These are phyloP conservation scores for Deakozyma indianensis DNA, from an alignment of 805 yeast species.

Conservation along the genomic window DNA sequence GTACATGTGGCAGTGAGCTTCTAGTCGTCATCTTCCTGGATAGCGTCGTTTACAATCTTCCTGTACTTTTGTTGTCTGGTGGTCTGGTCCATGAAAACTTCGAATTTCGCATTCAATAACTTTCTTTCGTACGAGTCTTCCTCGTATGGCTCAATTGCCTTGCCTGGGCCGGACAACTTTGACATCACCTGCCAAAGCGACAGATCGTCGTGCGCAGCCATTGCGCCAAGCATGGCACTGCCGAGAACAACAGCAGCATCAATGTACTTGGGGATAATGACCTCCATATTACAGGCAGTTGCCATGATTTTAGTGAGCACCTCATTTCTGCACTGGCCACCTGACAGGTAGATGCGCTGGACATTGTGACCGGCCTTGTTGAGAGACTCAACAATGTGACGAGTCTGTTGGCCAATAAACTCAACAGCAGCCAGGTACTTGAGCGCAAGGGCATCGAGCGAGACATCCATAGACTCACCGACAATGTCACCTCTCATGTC, in stretches of 20 bases:
- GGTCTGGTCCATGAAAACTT: conserved; percentile 79
- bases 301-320: conserved; percentile 80
- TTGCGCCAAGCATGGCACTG: conserved; percentile 87
- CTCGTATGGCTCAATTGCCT: conserved; percentile 55
- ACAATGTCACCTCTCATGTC: conserved; percentile 82
- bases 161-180: conserved; percentile 69
- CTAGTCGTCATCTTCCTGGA: background rate
- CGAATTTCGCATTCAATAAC: conserved; percentile 65
- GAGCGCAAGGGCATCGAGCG: conserved; percentile 72
- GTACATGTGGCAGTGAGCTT: too few species aligned
- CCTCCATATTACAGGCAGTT: conserved; percentile 83
- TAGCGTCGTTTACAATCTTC: conserved; percentile 11
- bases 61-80: conserved; percentile 68
- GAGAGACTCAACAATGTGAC: conserved; percentile 86
- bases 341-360: conserved; percentile 71
- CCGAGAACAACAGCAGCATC: conserved; percentile 98
- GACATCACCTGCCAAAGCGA: conserved; percentile 77
- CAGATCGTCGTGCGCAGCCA: conserved; percentile 55
- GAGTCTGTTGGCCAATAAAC: conserved; percentile 92
- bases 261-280: conserved; percentile 84
- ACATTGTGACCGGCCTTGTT: conserved; percentile 65
- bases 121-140: conserved; percentile 47
- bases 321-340: conserved; percentile 93
- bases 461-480: conserved; percentile 84
- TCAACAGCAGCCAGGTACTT: conserved; percentile 90